Evolutionary conservation across 768 basidiomycete genomes (phyloP).

Genomic region (Calvatia gigantea): DNA sequence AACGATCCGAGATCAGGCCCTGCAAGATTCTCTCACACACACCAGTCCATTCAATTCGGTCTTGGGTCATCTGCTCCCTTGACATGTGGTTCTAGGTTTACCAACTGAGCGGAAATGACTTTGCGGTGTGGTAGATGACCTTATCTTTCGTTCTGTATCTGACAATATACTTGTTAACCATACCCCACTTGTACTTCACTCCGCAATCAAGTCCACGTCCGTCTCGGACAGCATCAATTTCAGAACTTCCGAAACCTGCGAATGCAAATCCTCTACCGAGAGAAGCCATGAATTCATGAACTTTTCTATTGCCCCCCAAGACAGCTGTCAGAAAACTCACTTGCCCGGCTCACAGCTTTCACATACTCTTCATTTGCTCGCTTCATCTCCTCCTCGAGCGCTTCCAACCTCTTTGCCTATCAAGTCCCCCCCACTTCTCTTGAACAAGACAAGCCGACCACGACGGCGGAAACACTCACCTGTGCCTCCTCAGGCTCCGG

Average conservation of each 20-base stretch:
- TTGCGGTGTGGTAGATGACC: neutral
- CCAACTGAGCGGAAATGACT: neutral
- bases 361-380: slow-evolving; percentile 74
- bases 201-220: slow-evolving; percentile 24
- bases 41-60: neutral
- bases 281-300: neutral
- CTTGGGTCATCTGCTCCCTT: neutral
- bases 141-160: too few relatives aligned
- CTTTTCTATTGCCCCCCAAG: neutral
- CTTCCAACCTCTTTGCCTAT: slow-evolving; percentile 64
- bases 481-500: slow-evolving; percentile 78
- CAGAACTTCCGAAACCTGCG: slow-evolving; percentile 57
- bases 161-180: too few relatives aligned
- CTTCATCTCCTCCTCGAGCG: slow-evolving; percentile 67
- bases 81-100: neutral
- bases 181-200: neutral
- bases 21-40: neutral
- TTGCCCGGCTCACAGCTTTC: slow-evolving; percentile 68
- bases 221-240: slow-evolving; percentile 54
- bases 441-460: neutral
- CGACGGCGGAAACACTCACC: slow-evolving; percentile 46
- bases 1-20: slow-evolving; percentile 9
- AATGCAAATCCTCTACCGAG: slow-evolving; percentile 53
- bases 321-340: slow-evolving; percentile 40
- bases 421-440: neutral